Percentiles rank a stretch among this genome's conserved stretches.
Conservation (phyloP, 208 protist genomes). For the Trypanosoma lewisi region DNA sequence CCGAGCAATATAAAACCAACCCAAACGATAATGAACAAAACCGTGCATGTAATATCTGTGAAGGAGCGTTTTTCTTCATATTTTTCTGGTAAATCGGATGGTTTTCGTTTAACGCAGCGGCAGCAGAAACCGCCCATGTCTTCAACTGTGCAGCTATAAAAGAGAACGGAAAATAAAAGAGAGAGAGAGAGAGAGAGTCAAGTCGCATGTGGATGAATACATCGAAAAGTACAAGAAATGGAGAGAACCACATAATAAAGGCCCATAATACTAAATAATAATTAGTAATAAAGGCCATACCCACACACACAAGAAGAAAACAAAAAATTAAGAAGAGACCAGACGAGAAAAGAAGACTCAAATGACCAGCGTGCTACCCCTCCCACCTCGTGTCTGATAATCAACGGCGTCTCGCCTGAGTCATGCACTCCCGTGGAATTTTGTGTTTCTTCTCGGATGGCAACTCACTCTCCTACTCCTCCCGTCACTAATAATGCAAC, state of each 20-base stretch:
- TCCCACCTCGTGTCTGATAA: no score
- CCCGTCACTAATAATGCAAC: background rate
- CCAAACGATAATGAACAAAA: slow-evolving; percentile 47
- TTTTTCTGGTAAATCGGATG: slow-evolving; percentile 6
- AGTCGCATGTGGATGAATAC: no score
- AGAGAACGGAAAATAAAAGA: background rate
- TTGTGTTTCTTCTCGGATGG: background rate
- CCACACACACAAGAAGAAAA: slow-evolving; percentile 22
- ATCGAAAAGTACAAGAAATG: no score
- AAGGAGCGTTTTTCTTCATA: slow-evolving; percentile 26
- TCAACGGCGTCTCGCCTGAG: background rate
- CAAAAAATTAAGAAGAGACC: slow-evolving; percentile 17
- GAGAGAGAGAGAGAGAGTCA: no score
- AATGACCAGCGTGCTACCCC: no score
- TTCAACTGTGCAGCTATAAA: background rate
- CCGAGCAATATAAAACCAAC: slow-evolving; percentile 34
- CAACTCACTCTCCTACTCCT: slow-evolving; percentile 2
- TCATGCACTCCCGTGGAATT: background rate
- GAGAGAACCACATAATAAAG: no score
- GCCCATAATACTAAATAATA: no score
- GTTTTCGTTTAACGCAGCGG: background rate
- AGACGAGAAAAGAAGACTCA: background rate
- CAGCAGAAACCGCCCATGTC: slow-evolving; percentile 13
- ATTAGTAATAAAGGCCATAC: slow-evolving; percentile 1
- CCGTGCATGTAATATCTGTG: slow-evolving; percentile 36